A percentile compares a stretch with the other conserved stretches of the same genome.
Conservation (phyloP, 2,329 filamentous ascomycete genomes). For the Berkeleyomyces basicola region DNA sequence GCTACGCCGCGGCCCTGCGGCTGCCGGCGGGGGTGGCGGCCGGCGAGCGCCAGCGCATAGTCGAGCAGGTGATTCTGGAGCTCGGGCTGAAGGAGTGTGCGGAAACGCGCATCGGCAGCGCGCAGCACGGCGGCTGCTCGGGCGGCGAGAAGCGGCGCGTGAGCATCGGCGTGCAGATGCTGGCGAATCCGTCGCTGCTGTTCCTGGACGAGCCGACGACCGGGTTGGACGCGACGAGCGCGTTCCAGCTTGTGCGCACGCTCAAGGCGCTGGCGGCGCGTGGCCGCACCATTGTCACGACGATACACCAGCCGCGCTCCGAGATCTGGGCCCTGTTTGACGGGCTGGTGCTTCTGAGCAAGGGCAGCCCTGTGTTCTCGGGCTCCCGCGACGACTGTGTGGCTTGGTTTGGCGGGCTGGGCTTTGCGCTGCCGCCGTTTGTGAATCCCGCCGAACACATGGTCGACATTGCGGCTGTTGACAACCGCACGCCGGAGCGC, state of each 20-base stretch:
- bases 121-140: conserved; percentile 56
- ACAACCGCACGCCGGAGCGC: conserved; percentile 50
- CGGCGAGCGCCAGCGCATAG: conserved; percentile 42
- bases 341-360: conserved; percentile 50
- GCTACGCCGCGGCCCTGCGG: conserved; percentile 55
- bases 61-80: conserved; percentile 63
- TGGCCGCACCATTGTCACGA: conserved; percentile 55
- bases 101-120: conserved; percentile 55
- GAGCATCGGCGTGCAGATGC: conserved; percentile 60
- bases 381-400: conserved; percentile 42
- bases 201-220: conserved; percentile 71
- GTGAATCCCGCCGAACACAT: conserved; percentile 65
- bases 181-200: conserved; percentile 62
- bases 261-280: conserved; percentile 50
- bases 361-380: conserved; percentile 51
- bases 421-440: conserved; percentile 48
- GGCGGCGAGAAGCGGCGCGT: conserved; percentile 64
- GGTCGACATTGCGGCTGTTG: conserved; percentile 58
- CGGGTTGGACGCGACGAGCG: conserved; percentile 60
- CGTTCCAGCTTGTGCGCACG: conserved; percentile 55
- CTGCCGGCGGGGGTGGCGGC: conserved; percentile 45
- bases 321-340: conserved; percentile 70
- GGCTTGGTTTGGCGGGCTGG: conserved; percentile 44
- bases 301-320: conserved; percentile 61
- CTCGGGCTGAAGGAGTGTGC: conserved; percentile 63